These are phyloP conservation scores for Naganishia antarctica DNA, from an alignment of 768 basidiomycete species.

Conservation along the genomic window DNA sequence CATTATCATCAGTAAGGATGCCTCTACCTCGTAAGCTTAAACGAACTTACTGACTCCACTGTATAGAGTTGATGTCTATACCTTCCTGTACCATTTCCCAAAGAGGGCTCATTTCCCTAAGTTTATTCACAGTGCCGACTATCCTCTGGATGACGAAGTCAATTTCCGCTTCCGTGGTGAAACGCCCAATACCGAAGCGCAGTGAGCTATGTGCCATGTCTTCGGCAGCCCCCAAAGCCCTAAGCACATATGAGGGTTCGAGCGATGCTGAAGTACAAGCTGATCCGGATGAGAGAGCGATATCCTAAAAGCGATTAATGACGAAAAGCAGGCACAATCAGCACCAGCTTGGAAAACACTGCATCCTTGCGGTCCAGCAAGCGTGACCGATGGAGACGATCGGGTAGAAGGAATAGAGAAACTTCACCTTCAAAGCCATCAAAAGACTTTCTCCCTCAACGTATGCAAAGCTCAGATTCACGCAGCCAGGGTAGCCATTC, in stretches of 20 bases:
- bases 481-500: slow-evolving; percentile 88
- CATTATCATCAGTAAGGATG: no score
- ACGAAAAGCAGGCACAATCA: no score
- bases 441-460: slow-evolving; percentile 94
- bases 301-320: slow-evolving; percentile 60
- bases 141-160: slow-evolving; percentile 89
- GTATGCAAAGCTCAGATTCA: slow-evolving; percentile 92
- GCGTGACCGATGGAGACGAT: no score
- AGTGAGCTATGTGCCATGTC: slow-evolving; percentile 99
- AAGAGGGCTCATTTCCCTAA: slow-evolving; percentile 94
- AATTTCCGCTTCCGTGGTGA: slow-evolving; percentile 94
- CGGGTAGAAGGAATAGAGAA: no score
- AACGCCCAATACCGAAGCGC: slow-evolving; percentile 94
- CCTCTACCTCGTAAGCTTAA: background rate
- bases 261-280: slow-evolving; percentile 97
- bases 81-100: slow-evolving; percentile 99
- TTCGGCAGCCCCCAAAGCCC: slow-evolving; percentile 94
- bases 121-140: slow-evolving; percentile 72
- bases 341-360: no score
- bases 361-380: no score
- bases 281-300: slow-evolving; percentile 94
- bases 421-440: slow-evolving; percentile 85
- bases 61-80: slow-evolving; percentile 87
- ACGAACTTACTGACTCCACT: slow-evolving; percentile 59
- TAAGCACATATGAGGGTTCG: slow-evolving; percentile 95